Evolutionary conservation across 2,329 filamentous ascomycete species (phyloP).

Genomic region (Pyrenophora graminea): DNA sequence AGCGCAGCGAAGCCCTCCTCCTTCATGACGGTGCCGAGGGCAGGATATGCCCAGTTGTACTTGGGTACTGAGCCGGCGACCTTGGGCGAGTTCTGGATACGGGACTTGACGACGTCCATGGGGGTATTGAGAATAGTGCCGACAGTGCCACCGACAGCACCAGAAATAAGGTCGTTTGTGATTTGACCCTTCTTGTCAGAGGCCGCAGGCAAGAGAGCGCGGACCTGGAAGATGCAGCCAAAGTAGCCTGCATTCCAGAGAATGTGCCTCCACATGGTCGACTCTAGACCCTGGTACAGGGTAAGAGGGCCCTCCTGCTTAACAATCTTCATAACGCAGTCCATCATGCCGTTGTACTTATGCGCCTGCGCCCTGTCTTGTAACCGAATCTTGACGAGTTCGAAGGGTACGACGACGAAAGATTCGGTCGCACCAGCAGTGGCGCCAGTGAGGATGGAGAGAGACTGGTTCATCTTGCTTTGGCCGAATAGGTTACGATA

Average conservation of each 20-base stretch:
- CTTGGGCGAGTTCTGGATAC: slow-evolving; percentile 92
- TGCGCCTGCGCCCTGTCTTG: slow-evolving; percentile 93
- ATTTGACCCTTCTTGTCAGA: slow-evolving; percentile 81
- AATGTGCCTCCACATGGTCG: slow-evolving; percentile 93
- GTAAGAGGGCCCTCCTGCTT: slow-evolving; percentile 81
- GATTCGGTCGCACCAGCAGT: slow-evolving; percentile 94
- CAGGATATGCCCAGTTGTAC: slow-evolving; percentile 98
- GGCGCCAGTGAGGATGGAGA: slow-evolving; percentile 91
- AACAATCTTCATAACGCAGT: slow-evolving; percentile 81
- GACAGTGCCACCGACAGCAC: slow-evolving; percentile 82
- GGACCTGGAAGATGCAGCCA: slow-evolving; percentile 97
- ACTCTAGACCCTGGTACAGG: slow-evolving; percentile 95
- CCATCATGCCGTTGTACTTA: slow-evolving; percentile 82
- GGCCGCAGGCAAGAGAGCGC: slow-evolving; percentile 78
- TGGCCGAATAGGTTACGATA: slow-evolving; percentile 87
- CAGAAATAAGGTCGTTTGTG: slow-evolving; percentile 84
- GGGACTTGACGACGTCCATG: slow-evolving; percentile 96
- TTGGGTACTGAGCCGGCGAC: slow-evolving; percentile 81
- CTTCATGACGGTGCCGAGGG: slow-evolving; percentile 81
- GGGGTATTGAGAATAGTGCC: slow-evolving; percentile 95
- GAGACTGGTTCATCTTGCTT: slow-evolving; percentile 84
- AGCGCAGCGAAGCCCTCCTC: slow-evolving; percentile 91
- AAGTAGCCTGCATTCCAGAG: slow-evolving; percentile 97
- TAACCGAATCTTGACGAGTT: slow-evolving; percentile 96
- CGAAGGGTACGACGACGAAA: slow-evolving; percentile 97